Evolutionary conservation across 305 asterid genomes (phyloP).

Genomic region (Fraxinus greggii): DNA sequence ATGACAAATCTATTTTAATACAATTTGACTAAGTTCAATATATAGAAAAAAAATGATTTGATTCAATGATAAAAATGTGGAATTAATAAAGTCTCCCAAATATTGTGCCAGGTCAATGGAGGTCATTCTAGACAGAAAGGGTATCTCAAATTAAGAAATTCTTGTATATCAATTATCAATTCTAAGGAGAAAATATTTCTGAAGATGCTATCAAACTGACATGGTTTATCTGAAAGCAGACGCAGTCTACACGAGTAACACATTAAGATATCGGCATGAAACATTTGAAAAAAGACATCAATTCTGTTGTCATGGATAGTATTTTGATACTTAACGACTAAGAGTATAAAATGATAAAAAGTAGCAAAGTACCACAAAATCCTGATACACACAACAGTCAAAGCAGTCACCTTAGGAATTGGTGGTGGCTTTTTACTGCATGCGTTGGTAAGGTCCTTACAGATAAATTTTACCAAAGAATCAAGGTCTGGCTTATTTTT

Average conservation of each 20-base stretch:
- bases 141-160: background rate
- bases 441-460: conserved; percentile 85
- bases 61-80: background rate
- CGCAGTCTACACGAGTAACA: background rate
- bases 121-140: background rate
- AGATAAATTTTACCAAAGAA: conserved; percentile 57
- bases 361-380: background rate
- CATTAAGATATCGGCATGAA: background rate
- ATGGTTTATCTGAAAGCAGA: background rate
- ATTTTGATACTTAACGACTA: background rate
- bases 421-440: conserved; percentile 81
- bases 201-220: background rate
- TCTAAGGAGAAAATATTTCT: background rate
- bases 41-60: background rate
- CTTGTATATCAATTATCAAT: background rate
- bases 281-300: background rate
- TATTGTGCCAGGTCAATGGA: background rate
- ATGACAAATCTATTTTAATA: background rate
- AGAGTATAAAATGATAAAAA: background rate
- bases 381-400: background rate
- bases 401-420: conserved; percentile 76
- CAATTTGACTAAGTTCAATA: background rate
- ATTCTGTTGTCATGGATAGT: background rate
- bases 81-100: background rate
- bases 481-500: conserved; percentile 60